Evolutionary conservation across 768 basidiomycete species (phyloP).

Genomic region (Porpolomopsis calyptriformis): DNA sequence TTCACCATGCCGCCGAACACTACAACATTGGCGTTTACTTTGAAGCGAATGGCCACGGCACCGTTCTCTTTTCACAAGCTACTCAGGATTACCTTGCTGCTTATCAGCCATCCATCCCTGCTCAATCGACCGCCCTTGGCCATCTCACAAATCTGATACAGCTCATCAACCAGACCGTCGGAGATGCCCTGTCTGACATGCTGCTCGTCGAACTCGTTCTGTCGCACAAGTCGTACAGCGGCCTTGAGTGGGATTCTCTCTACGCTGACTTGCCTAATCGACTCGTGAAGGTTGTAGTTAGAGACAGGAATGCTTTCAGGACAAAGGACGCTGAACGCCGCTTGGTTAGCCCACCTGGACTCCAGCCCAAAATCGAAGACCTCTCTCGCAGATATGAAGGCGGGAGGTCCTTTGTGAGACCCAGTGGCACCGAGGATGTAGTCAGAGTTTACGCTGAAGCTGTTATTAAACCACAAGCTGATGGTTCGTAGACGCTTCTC

Average conservation of each 20-base stretch:
- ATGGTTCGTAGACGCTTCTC: conserved; percentile 48
- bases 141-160: conserved; percentile 69
- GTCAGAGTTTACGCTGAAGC: conserved; percentile 98
- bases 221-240: conserved; percentile 76
- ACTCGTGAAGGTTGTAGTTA: conserved; percentile 85
- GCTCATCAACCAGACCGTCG: conserved; percentile 96
- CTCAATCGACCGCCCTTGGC: conserved; percentile 69
- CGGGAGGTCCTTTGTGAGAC: conserved; percentile 88
- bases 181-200: conserved; percentile 93
- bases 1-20: conserved; percentile 93
- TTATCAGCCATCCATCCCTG: conserved; percentile 68
- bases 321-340: conserved; percentile 92
- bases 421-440: conserved; percentile 97
- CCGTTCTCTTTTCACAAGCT: conserved; percentile 80
- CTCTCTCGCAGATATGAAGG: conserved; percentile 67
- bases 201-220: conserved; percentile 90
- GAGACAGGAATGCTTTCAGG: conserved; percentile 71
- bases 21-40: conserved; percentile 98
- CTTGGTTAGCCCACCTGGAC: conserved; percentile 64
- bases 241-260: conserved; percentile 81
- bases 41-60: conserved; percentile 98
- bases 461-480: conserved; percentile 55
- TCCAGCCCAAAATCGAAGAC: conserved; percentile 78
- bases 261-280: conserved; percentile 93
- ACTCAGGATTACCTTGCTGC: conserved; percentile 52